phyloP scores from a whole-genome alignment of 2,329 filamentous ascomycete species.

The Talaromyces sp. region DNA sequence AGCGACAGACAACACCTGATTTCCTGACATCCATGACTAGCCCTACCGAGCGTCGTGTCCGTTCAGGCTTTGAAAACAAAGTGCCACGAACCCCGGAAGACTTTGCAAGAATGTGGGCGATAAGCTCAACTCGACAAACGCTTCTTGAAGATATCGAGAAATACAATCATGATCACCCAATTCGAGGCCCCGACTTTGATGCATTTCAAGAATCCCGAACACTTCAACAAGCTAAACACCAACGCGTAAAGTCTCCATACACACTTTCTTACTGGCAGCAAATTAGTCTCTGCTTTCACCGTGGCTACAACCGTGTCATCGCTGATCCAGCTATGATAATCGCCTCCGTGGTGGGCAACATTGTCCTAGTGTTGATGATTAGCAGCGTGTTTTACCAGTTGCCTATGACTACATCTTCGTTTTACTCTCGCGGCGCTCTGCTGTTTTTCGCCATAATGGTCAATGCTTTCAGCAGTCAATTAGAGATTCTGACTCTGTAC shows the following conservation, averaged over 20 bases:
- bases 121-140: neutral
- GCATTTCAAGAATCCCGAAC: constrained; percentile 38
- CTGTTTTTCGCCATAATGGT: constrained; percentile 85
- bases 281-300: constrained; percentile 73
- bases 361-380: constrained; percentile 38
- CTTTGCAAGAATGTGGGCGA: constrained; percentile 50
- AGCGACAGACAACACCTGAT: constrained; percentile 67
- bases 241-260: constrained; percentile 72
- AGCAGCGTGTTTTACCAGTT: constrained; percentile 79
- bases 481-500: constrained; percentile 79
- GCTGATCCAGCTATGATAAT: constrained; percentile 74
- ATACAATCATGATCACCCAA: neutral
- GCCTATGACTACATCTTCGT: constrained; percentile 63
- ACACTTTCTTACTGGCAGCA: constrained; percentile 77
- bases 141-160: constrained; percentile 6
- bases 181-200: constrained; percentile 11
- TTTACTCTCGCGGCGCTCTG: constrained; percentile 75
- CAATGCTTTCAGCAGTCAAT: constrained; percentile 66
- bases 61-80: constrained; percentile 60
- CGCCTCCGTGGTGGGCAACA: constrained; percentile 65
- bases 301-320: constrained; percentile 72
- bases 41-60: constrained; percentile 58
- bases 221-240: constrained; percentile 39
- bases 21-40: constrained; percentile 71
- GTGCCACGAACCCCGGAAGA: constrained; percentile 70